These are phyloP conservation scores for Irpex lacteus DNA, from an alignment of 1,284 basidiomycete species.

Conservation along the genomic window DNA sequence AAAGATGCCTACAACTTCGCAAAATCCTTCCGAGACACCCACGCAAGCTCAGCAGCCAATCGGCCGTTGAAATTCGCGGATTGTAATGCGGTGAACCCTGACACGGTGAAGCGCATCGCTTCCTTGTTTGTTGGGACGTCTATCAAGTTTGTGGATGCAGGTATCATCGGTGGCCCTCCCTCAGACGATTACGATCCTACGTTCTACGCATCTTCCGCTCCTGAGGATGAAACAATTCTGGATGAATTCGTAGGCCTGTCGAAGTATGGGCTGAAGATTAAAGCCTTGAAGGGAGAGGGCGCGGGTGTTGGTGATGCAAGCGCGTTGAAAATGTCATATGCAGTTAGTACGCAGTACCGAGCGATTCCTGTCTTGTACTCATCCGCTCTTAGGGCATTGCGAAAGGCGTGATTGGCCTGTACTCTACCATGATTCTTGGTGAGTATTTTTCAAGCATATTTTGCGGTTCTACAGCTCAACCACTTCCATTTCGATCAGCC, in stretches of 20 bases:
- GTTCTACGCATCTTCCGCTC: slow-evolving; percentile 49
- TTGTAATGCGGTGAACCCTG: slow-evolving; percentile 57
- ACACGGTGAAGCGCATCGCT: slow-evolving; percentile 47
- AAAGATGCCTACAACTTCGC: slow-evolving; percentile 51
- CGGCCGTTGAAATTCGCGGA: slow-evolving; percentile 40
- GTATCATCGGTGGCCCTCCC: slow-evolving; percentile 58
- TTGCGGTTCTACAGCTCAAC: too few species aligned
- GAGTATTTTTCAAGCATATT: too few species aligned
- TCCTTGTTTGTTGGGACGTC: slow-evolving; percentile 38
- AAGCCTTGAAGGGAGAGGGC: slow-evolving; percentile 43
- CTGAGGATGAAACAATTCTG: slow-evolving; percentile 35
- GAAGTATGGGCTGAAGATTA: slow-evolving; percentile 45
- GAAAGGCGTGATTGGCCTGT: slow-evolving; percentile 48
- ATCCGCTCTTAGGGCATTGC: slow-evolving; percentile 10
- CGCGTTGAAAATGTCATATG: slow-evolving; percentile 63
- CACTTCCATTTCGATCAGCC: slow-evolving; percentile 28
- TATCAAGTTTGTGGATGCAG: slow-evolving; percentile 52
- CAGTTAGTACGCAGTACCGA: slow-evolving; percentile 34
- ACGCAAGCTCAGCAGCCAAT: slow-evolving; percentile 4
- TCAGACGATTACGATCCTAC: slow-evolving; percentile 46
- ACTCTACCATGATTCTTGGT: slow-evolving; percentile 57
- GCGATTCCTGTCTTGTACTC: not conserved
- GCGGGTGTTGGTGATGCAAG: slow-evolving; percentile 55
- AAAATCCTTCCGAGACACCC: slow-evolving; percentile 34
- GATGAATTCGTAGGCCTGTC: slow-evolving; percentile 40